These are phyloP conservation scores for Striga asiatica DNA, from an alignment of 257 asterid genomes.

Conservation along the genomic window DNA sequence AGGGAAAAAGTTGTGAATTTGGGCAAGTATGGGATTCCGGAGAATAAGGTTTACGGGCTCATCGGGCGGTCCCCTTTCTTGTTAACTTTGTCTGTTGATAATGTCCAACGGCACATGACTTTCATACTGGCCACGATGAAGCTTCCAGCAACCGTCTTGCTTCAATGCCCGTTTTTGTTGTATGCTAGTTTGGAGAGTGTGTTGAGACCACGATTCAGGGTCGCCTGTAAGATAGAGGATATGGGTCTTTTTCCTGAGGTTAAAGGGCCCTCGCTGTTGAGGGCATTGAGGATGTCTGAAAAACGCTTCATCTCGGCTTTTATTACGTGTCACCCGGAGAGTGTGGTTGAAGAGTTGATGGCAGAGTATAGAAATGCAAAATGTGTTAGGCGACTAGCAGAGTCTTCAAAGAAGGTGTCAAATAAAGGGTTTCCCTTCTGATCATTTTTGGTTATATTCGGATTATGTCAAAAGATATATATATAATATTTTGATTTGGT, in stretches of 20 bases:
- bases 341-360: slow-evolving; percentile 40
- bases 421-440: slow-evolving; percentile 59
- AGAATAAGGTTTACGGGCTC: slow-evolving; percentile 45
- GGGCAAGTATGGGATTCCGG: slow-evolving; percentile 59
- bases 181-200: slow-evolving; percentile 43
- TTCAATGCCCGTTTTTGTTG: slow-evolving; percentile 38
- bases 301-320: slow-evolving; percentile 47
- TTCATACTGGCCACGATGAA: slow-evolving; percentile 52
- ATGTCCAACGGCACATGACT: slow-evolving; percentile 77
- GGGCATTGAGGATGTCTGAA: slow-evolving; percentile 70
- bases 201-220: slow-evolving; percentile 50
- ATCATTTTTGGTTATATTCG: slow-evolving; percentile 11
- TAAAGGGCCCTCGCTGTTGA: slow-evolving; percentile 45
- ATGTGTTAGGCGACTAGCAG: slow-evolving; percentile 57
- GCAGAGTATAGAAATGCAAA: slow-evolving; percentile 34
- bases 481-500: no score
- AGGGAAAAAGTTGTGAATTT: slow-evolving; percentile 48
- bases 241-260: slow-evolving; percentile 58
- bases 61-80: slow-evolving; percentile 55
- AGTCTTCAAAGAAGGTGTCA: slow-evolving; percentile 44
- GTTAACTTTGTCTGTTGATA: slow-evolving; percentile 58
- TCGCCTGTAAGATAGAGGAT: slow-evolving; percentile 57
- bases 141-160: slow-evolving; percentile 37
- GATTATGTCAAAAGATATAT: no score
- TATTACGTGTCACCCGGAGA: slow-evolving; percentile 42